These are phyloP conservation scores for Crotalaria pallida DNA, from an alignment of 306 rosid species.

Conservation along the genomic window DNA sequence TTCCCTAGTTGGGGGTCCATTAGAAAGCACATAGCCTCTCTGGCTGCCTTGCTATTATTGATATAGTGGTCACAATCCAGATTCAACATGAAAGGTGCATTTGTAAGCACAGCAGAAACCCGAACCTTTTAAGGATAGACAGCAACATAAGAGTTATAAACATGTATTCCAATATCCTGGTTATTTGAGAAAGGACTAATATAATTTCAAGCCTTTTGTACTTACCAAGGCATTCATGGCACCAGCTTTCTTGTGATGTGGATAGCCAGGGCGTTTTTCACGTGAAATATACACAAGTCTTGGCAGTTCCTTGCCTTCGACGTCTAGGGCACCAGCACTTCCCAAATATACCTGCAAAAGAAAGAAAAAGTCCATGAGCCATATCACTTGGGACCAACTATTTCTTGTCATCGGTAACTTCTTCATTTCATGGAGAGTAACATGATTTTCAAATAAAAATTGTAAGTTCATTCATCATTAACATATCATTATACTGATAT, in stretches of 20 bases:
- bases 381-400: background rate
- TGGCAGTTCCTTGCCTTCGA: slow-evolving; percentile 73
- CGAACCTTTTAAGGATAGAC: slow-evolving; percentile 33
- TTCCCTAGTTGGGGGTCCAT: slow-evolving; percentile 84
- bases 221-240: slow-evolving; percentile 92
- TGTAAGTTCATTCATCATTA: background rate
- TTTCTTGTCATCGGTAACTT: background rate
- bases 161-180: background rate
- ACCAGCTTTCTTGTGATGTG: slow-evolving; percentile 94
- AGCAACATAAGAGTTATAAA: slow-evolving; percentile 6
- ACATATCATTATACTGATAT: background rate
- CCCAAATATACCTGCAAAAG: slow-evolving; percentile 44
- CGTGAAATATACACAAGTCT: slow-evolving; percentile 80
- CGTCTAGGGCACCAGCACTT: slow-evolving; percentile 50
- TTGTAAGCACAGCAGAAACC: slow-evolving; percentile 78
- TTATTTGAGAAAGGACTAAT: background rate
- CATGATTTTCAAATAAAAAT: background rate
- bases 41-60: slow-evolving; percentile 81
- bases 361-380: slow-evolving; percentile 1
- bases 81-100: slow-evolving; percentile 90
- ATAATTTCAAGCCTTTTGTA: slow-evolving; percentile 1
- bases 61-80: slow-evolving; percentile 87
- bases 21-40: slow-evolving; percentile 92
- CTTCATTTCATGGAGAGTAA: background rate
- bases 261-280: slow-evolving; percentile 84